Conservation (phyloP, 371 early-diverging fungal genomes). For the Blakeslea trispora region DNA sequence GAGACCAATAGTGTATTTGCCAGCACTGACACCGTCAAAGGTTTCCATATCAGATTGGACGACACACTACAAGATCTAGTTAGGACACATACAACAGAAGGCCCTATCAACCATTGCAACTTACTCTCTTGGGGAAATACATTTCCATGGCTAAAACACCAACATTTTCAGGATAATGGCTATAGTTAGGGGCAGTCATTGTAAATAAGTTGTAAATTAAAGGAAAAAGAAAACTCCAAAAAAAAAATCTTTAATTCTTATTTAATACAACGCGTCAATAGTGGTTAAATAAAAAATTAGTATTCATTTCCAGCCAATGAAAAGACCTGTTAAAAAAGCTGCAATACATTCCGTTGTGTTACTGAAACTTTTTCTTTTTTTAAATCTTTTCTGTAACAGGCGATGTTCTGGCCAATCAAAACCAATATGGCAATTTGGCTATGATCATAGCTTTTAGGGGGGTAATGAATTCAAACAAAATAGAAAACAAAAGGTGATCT, state of each 20-base stretch:
- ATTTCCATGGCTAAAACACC: slow-evolving; percentile 93
- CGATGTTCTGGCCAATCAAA: too few species aligned
- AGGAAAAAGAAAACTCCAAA: too few species aligned
- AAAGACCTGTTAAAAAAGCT: background rate
- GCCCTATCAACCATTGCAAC: slow-evolving; percentile 11
- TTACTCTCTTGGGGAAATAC: slow-evolving; percentile 83
- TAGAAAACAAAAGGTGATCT: too few species aligned
- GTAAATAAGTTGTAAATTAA: background rate
- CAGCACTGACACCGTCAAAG: slow-evolving; percentile 91
- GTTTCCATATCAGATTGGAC: slow-evolving; percentile 87
- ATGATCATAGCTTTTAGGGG: too few species aligned
- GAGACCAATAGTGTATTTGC: slow-evolving; percentile 97
- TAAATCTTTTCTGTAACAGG: too few species aligned
- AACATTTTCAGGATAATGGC: slow-evolving; percentile 75
- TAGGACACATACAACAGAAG: background rate
- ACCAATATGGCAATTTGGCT: too few species aligned
- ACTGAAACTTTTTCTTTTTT: background rate
- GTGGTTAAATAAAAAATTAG: background rate
- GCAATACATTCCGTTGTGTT: background rate
- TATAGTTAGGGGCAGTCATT: slow-evolving; percentile 39
- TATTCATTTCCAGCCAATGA: background rate
- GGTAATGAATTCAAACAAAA: too few species aligned
- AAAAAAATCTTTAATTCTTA: background rate
- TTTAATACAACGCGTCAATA: background rate
- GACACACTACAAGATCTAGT: slow-evolving; percentile 66